Conservation (phyloP, 345 rosid genomes). For the Moringa oleifera region DNA sequence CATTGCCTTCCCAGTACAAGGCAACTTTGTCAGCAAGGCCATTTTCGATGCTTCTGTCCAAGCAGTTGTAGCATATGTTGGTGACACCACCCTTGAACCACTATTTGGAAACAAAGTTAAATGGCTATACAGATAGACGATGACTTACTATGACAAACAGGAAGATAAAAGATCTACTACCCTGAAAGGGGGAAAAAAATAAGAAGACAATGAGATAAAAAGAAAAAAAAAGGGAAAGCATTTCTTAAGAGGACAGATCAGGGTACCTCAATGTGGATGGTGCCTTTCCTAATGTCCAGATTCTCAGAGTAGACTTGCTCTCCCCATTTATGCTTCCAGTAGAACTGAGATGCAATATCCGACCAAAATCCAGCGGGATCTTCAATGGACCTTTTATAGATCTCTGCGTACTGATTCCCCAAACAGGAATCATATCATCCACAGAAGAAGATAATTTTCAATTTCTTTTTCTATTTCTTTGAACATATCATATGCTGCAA, state of each 20-base stretch:
- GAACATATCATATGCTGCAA: background rate
- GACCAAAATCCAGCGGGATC: slow-evolving; percentile 96
- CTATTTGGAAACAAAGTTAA: slow-evolving; percentile 46
- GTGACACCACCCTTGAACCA: slow-evolving; percentile 97
- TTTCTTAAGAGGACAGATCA: slow-evolving; percentile 8
- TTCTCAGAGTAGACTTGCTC: slow-evolving; percentile 58
- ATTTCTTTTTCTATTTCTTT: background rate
- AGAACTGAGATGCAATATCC: slow-evolving; percentile 73
- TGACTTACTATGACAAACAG: too few species aligned
- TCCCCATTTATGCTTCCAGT: slow-evolving; percentile 82
- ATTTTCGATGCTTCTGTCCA: slow-evolving; percentile 76
- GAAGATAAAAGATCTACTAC: background rate
- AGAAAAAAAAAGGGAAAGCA: too few species aligned
- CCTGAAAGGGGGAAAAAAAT: background rate
- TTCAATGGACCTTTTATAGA: slow-evolving; percentile 69
- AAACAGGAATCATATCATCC: background rate
- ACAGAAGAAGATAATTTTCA: too few species aligned
- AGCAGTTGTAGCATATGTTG: slow-evolving; percentile 90
- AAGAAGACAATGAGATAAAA: too few species aligned
- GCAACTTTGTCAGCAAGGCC: slow-evolving; percentile 83
- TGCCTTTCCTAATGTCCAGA: slow-evolving; percentile 73
- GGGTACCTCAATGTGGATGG: slow-evolving; percentile 55
- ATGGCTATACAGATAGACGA: background rate
- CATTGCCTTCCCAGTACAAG: slow-evolving; percentile 88
- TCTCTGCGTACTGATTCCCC: slow-evolving; percentile 68